These are phyloP conservation scores for Mariannaea elegans DNA, from an alignment of 2,329 filamentous ascomycete genomes.

Conservation along the genomic window DNA sequence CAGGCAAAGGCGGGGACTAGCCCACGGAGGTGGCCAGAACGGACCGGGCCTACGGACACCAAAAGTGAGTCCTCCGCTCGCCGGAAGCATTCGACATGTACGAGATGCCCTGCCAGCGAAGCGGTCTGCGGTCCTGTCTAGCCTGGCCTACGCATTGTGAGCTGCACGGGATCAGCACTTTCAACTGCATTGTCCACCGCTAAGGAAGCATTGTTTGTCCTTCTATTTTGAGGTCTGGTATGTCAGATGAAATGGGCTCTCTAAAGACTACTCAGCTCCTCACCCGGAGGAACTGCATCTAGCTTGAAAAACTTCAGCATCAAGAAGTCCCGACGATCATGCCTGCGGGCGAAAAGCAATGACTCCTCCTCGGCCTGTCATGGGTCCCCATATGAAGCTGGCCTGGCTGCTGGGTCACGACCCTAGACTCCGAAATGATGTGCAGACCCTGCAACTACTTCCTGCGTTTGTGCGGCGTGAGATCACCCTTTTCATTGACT, in stretches of 20 bases:
- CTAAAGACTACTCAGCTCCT: not conserved
- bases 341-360: not conserved
- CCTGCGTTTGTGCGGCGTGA: constrained; percentile 34
- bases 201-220: not conserved
- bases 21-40: constrained; percentile 27
- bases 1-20: constrained; percentile 21
- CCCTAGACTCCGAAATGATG: constrained; percentile 37
- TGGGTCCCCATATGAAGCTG: constrained; percentile 12
- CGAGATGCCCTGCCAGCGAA: constrained; percentile 25
- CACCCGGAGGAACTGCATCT: constrained; percentile 7
- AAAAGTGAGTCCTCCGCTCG: constrained; percentile 22
- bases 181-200: constrained; percentile 18
- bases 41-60: constrained; percentile 24
- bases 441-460: constrained; percentile 39
- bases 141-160: constrained; percentile 23
- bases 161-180: constrained; percentile 24
- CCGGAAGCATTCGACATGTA: constrained; percentile 24
- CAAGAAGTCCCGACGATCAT: not conserved
- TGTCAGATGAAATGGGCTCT: no score
- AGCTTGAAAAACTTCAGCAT: not conserved
- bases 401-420: constrained; percentile 13
- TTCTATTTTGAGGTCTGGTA: no score
- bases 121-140: constrained; percentile 21
- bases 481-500: constrained; percentile 21
- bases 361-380: constrained; percentile 5